Percentiles rank a stretch among this genome's conserved stretches.
These are phyloP conservation scores for Magnolia changhungtana DNA, from an alignment of 164 flowering plant genomes.

Conservation along the genomic window DNA sequence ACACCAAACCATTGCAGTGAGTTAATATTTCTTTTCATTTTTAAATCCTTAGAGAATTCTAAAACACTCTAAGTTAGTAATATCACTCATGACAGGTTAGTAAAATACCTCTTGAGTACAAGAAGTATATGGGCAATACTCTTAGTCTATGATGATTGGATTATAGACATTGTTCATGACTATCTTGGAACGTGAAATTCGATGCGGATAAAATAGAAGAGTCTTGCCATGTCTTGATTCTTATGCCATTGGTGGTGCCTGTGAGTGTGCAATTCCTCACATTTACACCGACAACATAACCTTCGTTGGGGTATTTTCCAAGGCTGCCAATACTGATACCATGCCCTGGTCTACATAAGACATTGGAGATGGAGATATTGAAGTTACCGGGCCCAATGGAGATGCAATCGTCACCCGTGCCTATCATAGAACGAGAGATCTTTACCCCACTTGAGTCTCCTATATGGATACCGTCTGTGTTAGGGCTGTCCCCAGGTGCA, in stretches of 20 bases:
- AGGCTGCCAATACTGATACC: slow-evolving; percentile 66
- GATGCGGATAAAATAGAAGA: slow-evolving; percentile 27
- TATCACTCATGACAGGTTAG: background rate
- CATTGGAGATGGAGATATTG: slow-evolving; percentile 19
- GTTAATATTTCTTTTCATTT: background rate
- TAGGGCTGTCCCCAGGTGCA: slow-evolving; percentile 14
- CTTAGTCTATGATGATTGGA: slow-evolving; percentile 65
- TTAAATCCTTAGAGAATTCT: too few species aligned
- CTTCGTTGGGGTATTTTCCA: slow-evolving; percentile 53
- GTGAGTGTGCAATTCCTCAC: slow-evolving; percentile 43
- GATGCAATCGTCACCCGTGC: slow-evolving; percentile 37
- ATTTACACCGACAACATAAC: slow-evolving; percentile 31
- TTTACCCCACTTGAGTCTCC: slow-evolving; percentile 6
- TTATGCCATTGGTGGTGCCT: slow-evolving; percentile 48
- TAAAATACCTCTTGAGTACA: slow-evolving; percentile 1
- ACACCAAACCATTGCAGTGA: background rate
- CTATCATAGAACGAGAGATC: slow-evolving; percentile 10
- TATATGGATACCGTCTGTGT: slow-evolving; percentile 29
- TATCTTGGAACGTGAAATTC: slow-evolving; percentile 34
- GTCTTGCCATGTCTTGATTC: slow-evolving; percentile 51
- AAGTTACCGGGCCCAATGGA: slow-evolving; percentile 29
- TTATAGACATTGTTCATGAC: slow-evolving; percentile 42
- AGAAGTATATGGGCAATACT: slow-evolving; percentile 31
- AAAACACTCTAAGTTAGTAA: background rate
- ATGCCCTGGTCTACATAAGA: slow-evolving; percentile 42